phyloP scores from a whole-genome alignment of 805 yeast genomes.

The Yamadazyma tumulicola region DNA sequence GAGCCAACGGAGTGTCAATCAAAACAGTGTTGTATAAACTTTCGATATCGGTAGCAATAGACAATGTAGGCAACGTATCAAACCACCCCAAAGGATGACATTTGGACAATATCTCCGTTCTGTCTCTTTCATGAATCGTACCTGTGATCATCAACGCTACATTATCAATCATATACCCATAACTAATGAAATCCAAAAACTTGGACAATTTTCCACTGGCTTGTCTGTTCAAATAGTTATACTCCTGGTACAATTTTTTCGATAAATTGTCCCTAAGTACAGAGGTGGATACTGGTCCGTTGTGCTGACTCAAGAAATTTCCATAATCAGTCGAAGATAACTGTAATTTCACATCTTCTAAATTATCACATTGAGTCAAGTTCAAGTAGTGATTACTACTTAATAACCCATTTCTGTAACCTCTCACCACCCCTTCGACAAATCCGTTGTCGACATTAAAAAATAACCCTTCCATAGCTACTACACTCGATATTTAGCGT shows the following conservation, averaged over 20 bases:
- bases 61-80: conserved; percentile 91
- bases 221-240: conserved; percentile 79
- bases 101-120: conserved; percentile 79
- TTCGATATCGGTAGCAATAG: conserved; percentile 93
- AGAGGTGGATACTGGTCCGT: conserved; percentile 80
- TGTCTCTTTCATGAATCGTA: conserved; percentile 91
- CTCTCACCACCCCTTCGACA: conserved; percentile 93
- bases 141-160: conserved; percentile 96
- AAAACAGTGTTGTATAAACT: conserved; percentile 89
- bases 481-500: no score
- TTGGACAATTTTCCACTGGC: conserved; percentile 75
- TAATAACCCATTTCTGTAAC: conserved; percentile 82
- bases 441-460: conserved; percentile 89
- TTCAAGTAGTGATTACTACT: conserved; percentile 80
- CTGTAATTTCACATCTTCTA: conserved; percentile 92
- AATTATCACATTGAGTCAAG: conserved; percentile 90
- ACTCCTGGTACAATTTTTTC: conserved; percentile 73
- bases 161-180: conserved; percentile 98
- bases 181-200: conserved; percentile 89
- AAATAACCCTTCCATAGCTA: conserved; percentile 93
- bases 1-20: conserved; percentile 96
- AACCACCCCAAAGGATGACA: conserved; percentile 99
- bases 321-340: conserved; percentile 96
- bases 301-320: conserved; percentile 76
- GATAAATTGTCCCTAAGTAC: conserved; percentile 79